Evolutionary conservation across 768 basidiomycete genomes (phyloP), one percentile per base, ranked within the genome.

Genomic region (Phaeotremella fagi): DNA sequence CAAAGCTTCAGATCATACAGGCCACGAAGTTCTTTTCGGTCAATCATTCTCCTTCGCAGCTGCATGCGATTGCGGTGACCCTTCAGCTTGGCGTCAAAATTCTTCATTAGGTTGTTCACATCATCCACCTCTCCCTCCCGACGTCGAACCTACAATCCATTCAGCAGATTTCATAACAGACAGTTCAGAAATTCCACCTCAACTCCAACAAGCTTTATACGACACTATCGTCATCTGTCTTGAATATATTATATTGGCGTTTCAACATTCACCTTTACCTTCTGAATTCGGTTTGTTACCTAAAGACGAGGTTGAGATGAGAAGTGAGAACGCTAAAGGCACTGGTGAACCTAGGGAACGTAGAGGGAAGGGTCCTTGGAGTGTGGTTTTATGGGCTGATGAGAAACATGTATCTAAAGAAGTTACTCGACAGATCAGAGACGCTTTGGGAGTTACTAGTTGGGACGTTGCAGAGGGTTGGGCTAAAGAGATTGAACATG

Each of bases 351-450:
- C 51, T 4, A 60, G 31, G 14, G 51, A 55, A 9, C 25, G 25
- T n/a, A 45, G 63, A 43, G 50, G 55, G 23, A 52, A 42, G 23
- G 64, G 62, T 22, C 61, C 64, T 4, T 71, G 67, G 64, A 50
- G 58, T 9, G 63, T 97, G 52, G 79, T 94, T 24, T 75, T 98
- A 3, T 97, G 91, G 91, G 91, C 92, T 76, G 92, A 95, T 73
- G 95, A 99, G 74, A 94, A 92, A 63, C 95, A 97, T 74, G 90
- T 89, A 0, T 87, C 85, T 64, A 84, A 86, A 46, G 90, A 98
- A 66, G 84, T 95, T 49, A 85, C 70, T n/a, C 41, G 66, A 9
- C 75, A 76, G 50, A 55, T 74, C 0, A 48, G 69, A 3, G 59
- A 71, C 45, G 73, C 71, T 1, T 49, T 63, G 6, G 73, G 70